phyloP scores from a whole-genome alignment of 306 rosid species.

The Castanospermum australe region DNA sequence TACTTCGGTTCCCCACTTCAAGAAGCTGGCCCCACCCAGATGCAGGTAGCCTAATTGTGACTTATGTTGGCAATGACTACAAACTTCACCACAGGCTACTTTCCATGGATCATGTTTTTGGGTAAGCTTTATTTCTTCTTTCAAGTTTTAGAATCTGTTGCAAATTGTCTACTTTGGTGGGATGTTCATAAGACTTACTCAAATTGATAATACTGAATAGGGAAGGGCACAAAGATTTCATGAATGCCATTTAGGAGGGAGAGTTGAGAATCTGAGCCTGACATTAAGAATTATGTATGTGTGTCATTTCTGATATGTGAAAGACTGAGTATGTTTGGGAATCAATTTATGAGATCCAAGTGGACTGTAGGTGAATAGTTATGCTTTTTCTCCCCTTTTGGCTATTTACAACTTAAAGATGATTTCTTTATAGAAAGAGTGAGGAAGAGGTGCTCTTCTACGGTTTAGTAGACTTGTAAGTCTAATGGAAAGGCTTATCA shows the following conservation, averaged over 20 bases:
- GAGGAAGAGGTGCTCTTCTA: not conserved
- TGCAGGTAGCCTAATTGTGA: conserved; percentile 83
- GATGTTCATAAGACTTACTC: not conserved
- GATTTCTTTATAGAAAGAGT: not conserved
- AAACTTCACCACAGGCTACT: conserved; percentile 76
- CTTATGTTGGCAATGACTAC: conserved; percentile 70
- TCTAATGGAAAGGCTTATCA: not conserved
- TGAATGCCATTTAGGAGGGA: not conserved
- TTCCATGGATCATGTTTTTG: conserved; percentile 53
- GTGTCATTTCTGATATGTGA: not conserved
- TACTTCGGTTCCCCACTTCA: conserved; percentile 90
- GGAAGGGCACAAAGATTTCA: not conserved
- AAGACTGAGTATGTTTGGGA: not conserved
- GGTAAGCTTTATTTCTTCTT: conserved; percentile 46
- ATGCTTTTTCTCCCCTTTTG: not conserved
- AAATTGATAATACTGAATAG: not conserved
- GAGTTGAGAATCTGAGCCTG: not conserved
- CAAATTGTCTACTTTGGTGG: not conserved
- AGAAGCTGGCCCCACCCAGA: conserved; percentile 99
- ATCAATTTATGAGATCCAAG: not conserved
- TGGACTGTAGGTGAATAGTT: not conserved
- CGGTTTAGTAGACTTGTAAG: not conserved
- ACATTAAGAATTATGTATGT: not conserved
- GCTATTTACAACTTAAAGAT: not conserved
- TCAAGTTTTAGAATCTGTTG: conserved; percentile 1